Conservation (phyloP, 2,329 filamentous ascomycete species). For the Pseudogymnoascus sp. region DNA sequence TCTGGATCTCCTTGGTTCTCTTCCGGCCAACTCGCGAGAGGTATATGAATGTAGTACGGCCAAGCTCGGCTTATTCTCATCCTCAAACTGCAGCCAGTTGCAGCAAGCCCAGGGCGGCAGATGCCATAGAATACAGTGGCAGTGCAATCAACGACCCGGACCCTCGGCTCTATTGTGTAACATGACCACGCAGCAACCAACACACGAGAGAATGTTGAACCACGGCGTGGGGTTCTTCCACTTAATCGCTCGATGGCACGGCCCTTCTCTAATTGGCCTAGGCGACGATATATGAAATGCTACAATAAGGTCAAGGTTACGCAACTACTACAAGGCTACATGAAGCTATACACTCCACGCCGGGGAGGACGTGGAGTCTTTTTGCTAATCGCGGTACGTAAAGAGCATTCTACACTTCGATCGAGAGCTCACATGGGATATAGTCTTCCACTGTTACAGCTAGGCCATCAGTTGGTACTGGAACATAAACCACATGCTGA, state of each 20-base stretch:
- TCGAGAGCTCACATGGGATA: background rate
- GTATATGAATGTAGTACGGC: background rate
- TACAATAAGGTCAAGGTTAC: background rate
- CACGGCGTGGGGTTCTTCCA: background rate
- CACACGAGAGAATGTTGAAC: background rate
- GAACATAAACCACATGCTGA: background rate
- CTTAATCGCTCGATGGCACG: background rate
- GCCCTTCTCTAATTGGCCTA: background rate
- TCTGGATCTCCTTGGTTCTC: background rate
- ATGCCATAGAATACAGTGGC: background rate
- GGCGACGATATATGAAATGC: background rate
- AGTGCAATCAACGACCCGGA: background rate
- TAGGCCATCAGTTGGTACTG: background rate
- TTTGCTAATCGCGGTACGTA: background rate
- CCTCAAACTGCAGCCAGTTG: background rate
- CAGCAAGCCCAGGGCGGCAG: background rate
- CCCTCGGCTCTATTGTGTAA: background rate
- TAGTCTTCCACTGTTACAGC: background rate
- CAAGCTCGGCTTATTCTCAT: background rate
- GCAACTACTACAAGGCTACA: conserved; percentile 1
- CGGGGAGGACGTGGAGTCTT: background rate
- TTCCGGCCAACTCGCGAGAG: background rate
- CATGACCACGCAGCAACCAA: conserved; percentile 1
- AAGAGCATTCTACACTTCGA: background rate
- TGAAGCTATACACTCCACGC: background rate